Percentiles rank a stretch among this genome's conserved stretches.
Evolutionary conservation across 805 yeast species (phyloP).

Genomic region (Lipomyces mesembrius): DNA sequence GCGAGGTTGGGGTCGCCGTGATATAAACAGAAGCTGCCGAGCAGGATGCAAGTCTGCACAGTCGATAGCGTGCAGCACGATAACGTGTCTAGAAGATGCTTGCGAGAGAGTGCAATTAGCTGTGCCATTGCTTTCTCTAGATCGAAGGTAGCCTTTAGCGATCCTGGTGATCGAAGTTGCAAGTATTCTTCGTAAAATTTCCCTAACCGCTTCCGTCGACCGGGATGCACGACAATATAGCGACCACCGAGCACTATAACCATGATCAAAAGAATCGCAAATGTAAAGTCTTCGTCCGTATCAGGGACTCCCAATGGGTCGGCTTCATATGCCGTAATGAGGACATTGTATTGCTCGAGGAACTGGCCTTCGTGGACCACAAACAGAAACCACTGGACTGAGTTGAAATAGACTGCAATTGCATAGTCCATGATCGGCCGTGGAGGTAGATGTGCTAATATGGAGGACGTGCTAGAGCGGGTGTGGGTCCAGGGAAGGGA

Average conservation of each 20-base stretch:
- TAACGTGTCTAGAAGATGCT: conserved; percentile 23
- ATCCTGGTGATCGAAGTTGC: not conserved
- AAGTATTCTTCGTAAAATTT: conserved; percentile 8
- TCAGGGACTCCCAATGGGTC: conserved; percentile 24
- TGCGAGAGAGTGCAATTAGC: conserved; percentile 19
- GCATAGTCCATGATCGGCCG: conserved; percentile 24
- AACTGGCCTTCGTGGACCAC: conserved; percentile 25
- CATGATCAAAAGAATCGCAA: conserved; percentile 16
- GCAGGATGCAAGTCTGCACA: conserved; percentile 27
- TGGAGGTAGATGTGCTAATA: conserved; percentile 27
- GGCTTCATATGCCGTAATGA: conserved; percentile 14
- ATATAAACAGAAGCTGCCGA: conserved; percentile 18
- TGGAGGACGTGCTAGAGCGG: conserved; percentile 20
- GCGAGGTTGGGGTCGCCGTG: conserved; percentile 27
- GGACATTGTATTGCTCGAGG: conserved; percentile 12
- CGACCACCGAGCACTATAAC: conserved; percentile 21
- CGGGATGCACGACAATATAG: conserved; percentile 21
- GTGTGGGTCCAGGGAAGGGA: conserved; percentile 16
- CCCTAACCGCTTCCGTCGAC: conserved; percentile 15
- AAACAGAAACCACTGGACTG: conserved; percentile 29
- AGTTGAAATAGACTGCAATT: conserved; percentile 23
- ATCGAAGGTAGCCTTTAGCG: conserved; percentile 7
- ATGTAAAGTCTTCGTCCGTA: conserved; percentile 21
- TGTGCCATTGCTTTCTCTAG: conserved; percentile 16
- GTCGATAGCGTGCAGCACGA: conserved; percentile 26